Percentiles rank a stretch among this genome's conserved stretches.
Evolutionary conservation across 306 rosid genomes (phyloP).

Genomic region (Acacia crassicarpa): DNA sequence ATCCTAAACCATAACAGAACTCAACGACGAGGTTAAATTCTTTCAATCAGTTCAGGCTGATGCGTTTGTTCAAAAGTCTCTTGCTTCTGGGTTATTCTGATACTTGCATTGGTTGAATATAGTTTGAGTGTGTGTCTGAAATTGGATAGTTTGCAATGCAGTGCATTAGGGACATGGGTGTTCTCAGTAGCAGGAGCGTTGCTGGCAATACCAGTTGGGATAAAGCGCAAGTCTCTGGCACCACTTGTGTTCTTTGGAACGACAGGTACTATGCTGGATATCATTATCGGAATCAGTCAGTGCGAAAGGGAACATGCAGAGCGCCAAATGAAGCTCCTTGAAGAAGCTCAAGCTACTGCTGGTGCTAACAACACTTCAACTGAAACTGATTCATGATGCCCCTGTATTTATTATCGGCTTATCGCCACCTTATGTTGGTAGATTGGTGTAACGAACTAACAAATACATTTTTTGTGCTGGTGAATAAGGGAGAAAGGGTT

Average conservation of each 20-base stretch:
- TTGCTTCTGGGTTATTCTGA: not conserved
- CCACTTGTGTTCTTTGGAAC: conserved; percentile 97
- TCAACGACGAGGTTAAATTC: not conserved
- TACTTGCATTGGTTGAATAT: not conserved
- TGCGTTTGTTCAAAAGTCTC: not conserved
- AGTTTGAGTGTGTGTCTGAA: conserved; percentile 23
- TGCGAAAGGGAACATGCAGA: conserved; percentile 95
- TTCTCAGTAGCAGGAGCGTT: conserved; percentile 93
- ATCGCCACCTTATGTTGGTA: not conserved
- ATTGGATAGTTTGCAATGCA: conserved; percentile 45
- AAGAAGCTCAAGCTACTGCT: conserved; percentile 55
- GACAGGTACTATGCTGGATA: conserved; percentile 93
- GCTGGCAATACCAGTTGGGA: conserved; percentile 94
- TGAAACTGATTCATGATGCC: conserved; percentile 43
- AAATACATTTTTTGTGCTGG: not conserved
- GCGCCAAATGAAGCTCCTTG: conserved; percentile 78
- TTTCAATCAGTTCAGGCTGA: not conserved
- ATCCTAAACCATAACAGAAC: not conserved
- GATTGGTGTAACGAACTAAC: not conserved
- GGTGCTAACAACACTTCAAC: conserved; percentile 41
- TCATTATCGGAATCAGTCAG: conserved; percentile 76
- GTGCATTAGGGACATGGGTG: conserved; percentile 95
- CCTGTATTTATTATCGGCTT: not conserved
- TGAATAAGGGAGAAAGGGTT: conserved; percentile 21
- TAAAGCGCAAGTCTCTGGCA: conserved; percentile 81